phyloP scores from a whole-genome alignment of 305 asterid species.

The Solanum hybrid region DNA sequence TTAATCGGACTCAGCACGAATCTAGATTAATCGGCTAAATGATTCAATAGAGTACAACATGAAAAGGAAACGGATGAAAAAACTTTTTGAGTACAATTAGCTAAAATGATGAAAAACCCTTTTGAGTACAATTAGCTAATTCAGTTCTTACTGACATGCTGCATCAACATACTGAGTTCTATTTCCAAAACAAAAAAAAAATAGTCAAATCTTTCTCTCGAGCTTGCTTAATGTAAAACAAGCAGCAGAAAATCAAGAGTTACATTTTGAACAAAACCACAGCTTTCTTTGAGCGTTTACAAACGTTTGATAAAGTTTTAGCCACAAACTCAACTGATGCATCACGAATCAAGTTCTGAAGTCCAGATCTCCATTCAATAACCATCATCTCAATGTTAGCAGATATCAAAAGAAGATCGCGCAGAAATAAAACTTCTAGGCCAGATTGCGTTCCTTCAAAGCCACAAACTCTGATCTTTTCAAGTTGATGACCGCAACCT shows the following conservation, averaged over 20 bases:
- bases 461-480: not conserved
- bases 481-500: not conserved
- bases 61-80: not conserved
- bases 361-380: constrained; percentile 2
- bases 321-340: not conserved
- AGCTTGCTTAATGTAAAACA: not conserved
- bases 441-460: not conserved
- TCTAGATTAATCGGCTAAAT: not conserved
- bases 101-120: not conserved
- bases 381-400: constrained; percentile 1
- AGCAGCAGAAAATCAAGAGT: not conserved
- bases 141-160: not conserved
- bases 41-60: not conserved
- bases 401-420: not conserved
- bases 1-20: not conserved
- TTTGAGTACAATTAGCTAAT: not conserved
- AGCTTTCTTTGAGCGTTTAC: not conserved
- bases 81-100: not conserved
- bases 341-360: not conserved
- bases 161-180: not conserved
- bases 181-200: not conserved
- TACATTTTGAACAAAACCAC: not conserved
- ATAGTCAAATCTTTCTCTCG: not conserved
- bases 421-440: constrained; percentile 6
- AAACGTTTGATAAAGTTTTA: not conserved